A percentile compares a stretch with the other conserved stretches of the same genome.
Evolutionary conservation across 108 stramenopile species (phyloP).

Genomic region (Cylindrotheca fusiformis): DNA sequence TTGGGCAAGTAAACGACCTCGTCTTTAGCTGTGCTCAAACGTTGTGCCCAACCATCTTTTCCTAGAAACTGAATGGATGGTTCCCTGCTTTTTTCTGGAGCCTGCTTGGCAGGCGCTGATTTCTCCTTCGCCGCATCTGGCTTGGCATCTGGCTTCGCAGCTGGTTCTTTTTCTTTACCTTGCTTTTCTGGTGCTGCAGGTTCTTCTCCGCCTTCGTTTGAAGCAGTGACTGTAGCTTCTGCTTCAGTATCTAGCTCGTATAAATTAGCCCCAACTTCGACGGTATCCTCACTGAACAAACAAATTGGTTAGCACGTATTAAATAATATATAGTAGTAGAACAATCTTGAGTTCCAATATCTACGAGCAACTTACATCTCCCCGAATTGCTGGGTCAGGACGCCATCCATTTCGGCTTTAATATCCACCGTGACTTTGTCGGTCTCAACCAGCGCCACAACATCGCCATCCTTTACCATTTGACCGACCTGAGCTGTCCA

Average conservation of each 20-base stretch:
- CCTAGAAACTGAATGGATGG: constrained; percentile 93
- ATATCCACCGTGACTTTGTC: constrained; percentile 94
- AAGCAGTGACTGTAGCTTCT: constrained; percentile 30
- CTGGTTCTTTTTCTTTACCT: constrained; percentile 17
- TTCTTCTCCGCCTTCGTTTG: constrained; percentile 3
- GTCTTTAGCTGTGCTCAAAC: constrained; percentile 19
- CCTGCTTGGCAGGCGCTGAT: constrained; percentile 6
- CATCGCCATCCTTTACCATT: constrained; percentile 75
- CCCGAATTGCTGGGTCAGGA: constrained; percentile 72
- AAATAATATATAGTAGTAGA: constrained; percentile 4
- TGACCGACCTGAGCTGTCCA: constrained; percentile 78
- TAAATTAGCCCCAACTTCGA: constrained; percentile 79
- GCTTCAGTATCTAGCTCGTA: constrained; percentile 82
- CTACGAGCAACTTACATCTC: constrained; percentile 43
- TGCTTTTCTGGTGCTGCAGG: constrained; percentile 15
- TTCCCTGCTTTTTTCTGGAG: constrained; percentile 26
- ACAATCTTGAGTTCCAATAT: background rate
- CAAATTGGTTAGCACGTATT: no score
- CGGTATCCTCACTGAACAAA: constrained; percentile 58
- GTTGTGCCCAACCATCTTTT: constrained; percentile 75
- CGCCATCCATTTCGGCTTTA: constrained; percentile 79
- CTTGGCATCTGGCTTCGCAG: constrained; percentile 13
- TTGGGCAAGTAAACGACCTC: constrained; percentile 33
- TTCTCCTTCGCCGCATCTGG: background rate
- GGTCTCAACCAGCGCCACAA: constrained; percentile 86